Conservation (phyloP, 1,284 basidiomycete species). For the Fistulina hepatica region DNA sequence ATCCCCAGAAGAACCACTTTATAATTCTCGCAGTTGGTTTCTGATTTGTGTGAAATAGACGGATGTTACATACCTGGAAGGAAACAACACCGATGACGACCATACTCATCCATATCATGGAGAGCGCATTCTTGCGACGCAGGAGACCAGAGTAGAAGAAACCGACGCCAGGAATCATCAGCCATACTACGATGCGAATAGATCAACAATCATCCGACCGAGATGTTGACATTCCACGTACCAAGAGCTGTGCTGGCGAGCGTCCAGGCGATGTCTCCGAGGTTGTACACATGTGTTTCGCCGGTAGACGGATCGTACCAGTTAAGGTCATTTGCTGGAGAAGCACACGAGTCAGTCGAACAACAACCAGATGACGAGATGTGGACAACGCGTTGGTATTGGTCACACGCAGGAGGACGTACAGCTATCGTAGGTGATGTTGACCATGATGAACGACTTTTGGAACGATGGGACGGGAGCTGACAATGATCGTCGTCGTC, state of each 20-base stretch:
- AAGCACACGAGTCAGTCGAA: too few relatives aligned
- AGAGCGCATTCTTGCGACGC: slow-evolving; percentile 80
- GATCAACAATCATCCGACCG: background rate
- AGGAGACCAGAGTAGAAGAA: slow-evolving; percentile 83
- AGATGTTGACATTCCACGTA: background rate
- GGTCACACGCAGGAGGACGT: too few relatives aligned
- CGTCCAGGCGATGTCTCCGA: slow-evolving; percentile 66
- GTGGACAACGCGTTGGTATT: too few relatives aligned
- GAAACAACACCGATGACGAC: slow-evolving; percentile 65
- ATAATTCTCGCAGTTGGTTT: too few relatives aligned
- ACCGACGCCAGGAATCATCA: slow-evolving; percentile 83
- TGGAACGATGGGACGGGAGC: slow-evolving; percentile 2
- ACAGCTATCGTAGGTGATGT: slow-evolving; percentile 11
- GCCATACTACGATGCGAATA: slow-evolving; percentile 58
- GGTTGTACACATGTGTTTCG: slow-evolving; percentile 36
- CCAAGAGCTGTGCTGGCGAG: background rate
- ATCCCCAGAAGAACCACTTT: slow-evolving; percentile 71
- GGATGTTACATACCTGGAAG: slow-evolving; percentile 46
- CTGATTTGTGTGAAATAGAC: slow-evolving; percentile 25
- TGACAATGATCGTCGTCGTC: background rate
- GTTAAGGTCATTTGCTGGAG: slow-evolving; percentile 30
- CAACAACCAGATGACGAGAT: too few relatives aligned
- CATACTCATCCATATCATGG: slow-evolving; percentile 84
- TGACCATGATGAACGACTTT: too few relatives aligned
- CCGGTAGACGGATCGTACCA: slow-evolving; percentile 25